Base-by-base conservation (phyloP, 805 yeast species). In the Kluyveromyces dobzhanskii region DNA sequence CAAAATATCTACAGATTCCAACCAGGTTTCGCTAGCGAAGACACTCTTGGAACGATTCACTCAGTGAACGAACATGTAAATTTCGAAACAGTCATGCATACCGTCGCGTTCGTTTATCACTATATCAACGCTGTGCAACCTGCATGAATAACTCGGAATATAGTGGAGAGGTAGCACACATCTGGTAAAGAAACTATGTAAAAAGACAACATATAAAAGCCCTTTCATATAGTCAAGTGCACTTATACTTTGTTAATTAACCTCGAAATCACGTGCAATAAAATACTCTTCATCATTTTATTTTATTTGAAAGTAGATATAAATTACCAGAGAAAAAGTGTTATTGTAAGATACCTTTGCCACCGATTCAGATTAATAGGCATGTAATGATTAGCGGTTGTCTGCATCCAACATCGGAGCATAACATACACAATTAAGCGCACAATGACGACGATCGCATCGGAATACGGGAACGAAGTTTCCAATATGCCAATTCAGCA, bases 401-500 rank as follows among this genome's bases (percentile, higher is more conserved):
- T 21, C 24, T 21, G 9, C 24, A 21, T 9, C 9, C 6, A 21
- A 21, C 24, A 5, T 30, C 8, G 21, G 11, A 12, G 11, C 16
- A 7, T 11, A 12, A 12, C 30, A 13, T 7, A n/a, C 30, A 30
- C 21, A 17, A 4, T 14, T 6, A 4, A 27, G n/a, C 6, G 11
- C 6, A 8, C 9, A 17, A 43, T 43, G 45, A 29, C 45, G 9
- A 75, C 82, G 21, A 67, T 78, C 42, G 77, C 81, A 36, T 76
- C 85, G 8, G 87, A 81, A 50, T 79, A 80, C 55, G 72, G 80
- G 3, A 66, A 73, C 17, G 83, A 75, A 49, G 61, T 61, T 24
- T 66, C 61, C 7, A 55, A 56, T 9, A 64, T 62, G 25, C 96
- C 96, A 44, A 86, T 87, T 57, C 95, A 87, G 60, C 95, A 88